Evolutionary conservation across 495 filamentous ascomycete genomes (phyloP).

Genomic region (Clohesyomyces aquaticus): DNA sequence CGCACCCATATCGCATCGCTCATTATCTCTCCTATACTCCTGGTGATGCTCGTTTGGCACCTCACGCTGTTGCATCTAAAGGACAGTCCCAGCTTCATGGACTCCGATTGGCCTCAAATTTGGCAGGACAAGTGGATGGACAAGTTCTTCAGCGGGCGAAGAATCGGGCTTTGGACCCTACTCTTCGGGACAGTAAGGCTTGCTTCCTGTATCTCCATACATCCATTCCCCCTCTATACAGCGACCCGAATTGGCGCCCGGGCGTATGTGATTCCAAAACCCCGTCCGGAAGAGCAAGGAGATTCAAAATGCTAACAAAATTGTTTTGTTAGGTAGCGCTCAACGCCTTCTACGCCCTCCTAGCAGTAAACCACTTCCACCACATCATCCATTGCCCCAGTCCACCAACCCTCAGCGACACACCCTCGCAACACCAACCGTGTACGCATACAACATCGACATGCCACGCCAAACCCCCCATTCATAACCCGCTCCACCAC

Average conservation of each 20-base stretch:
- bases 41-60: constrained; percentile 5
- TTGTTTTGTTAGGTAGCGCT: not conserved
- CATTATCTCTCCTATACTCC: not conserved
- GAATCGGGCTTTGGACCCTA: not conserved
- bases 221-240: too few relatives aligned
- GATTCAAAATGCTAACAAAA: not conserved
- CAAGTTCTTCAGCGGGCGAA: not conserved
- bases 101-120: not conserved
- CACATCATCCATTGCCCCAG: not conserved
- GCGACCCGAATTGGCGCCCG: not conserved
- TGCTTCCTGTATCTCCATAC: too few relatives aligned
- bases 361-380: not conserved
- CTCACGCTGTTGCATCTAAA: not conserved
- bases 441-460: not conserved
- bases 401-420: not conserved
- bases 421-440: not conserved
- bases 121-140: not conserved
- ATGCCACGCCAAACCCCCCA: not conserved
- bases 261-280: too few relatives aligned
- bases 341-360: not conserved
- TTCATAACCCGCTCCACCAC: not conserved
- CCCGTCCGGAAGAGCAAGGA: not conserved
- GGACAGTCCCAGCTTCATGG: not conserved
- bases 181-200: too few relatives aligned
- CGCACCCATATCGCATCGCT: not conserved